Base-by-base conservation (phyloP, 2,329 filamentous ascomycete genomes). In the Aspergillus pseudoviridinutans region DNA sequence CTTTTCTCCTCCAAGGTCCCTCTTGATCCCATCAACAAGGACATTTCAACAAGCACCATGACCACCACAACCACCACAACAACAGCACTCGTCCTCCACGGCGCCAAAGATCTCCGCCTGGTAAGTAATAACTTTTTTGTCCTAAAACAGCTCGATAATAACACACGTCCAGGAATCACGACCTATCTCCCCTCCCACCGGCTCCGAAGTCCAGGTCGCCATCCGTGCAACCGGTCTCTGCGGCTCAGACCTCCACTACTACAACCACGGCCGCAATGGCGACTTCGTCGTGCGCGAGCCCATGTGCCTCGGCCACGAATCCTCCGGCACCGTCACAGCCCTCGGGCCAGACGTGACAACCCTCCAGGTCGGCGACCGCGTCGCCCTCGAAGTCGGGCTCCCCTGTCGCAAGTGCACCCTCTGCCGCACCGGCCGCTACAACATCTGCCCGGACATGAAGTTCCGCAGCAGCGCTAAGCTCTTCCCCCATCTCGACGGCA, bases 381-480 rank as follows among this genome's bases (percentile, higher is more conserved):
- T 97, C 22, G 92, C 93, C n/a, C 80, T 97, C 46, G 93, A 97
- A 80, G 93, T 95, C 14, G 93, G 93, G 52, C 84, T 90, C 53
- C 91, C 92, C 0, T 97, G 93, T 78, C 86, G 89, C 42, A 68
- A 72, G 44, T 87, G 84, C 67, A 71, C 77, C 24, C 74, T 82
- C 53, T 87, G 84, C 67, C 73, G 75, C 47, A 76, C 80, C 56
- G 83, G 82, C 53, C 73, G 84, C 52, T 87, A 87, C 69, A 87
- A 87, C 64, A 84, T 87, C 61, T 87, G 84, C 74, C 80, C 80
- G 25, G 74, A 74, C 8, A 80, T 87, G 77, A 76, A 76, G 44
- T 87, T 87, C 67, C 71, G 83, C 58, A 83, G 80, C 64, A 84
- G 80, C 54, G 84, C 84, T 38, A 87, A 85, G 68, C 75, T 76